Conservation (phyloP, 345 rosid genomes). For the Nephelium lappaceum region DNA sequence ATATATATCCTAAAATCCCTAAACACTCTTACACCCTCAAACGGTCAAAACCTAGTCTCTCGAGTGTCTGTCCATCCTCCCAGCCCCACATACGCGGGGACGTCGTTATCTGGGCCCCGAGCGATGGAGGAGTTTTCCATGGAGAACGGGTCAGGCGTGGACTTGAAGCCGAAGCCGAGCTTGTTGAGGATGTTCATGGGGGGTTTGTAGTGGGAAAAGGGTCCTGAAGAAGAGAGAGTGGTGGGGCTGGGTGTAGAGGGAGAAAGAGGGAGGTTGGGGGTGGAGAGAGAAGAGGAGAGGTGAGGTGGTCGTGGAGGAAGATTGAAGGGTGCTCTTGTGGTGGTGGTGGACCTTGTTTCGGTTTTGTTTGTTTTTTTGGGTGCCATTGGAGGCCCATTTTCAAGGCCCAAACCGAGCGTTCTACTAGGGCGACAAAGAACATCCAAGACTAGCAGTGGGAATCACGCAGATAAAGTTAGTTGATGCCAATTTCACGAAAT, state of each 20-base stretch:
- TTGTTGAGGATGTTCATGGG: constrained; percentile 90
- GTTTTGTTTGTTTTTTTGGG: no score
- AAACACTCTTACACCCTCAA: no score
- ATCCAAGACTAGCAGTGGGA: not conserved
- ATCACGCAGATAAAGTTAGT: not conserved
- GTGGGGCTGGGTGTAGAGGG: constrained; percentile 17
- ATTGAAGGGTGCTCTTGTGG: constrained; percentile 3
- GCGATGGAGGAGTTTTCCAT: constrained; percentile 67
- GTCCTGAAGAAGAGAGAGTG: constrained; percentile 25
- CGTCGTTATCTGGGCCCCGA: constrained; percentile 72
- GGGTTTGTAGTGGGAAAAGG: constrained; percentile 17
- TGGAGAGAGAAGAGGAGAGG: constrained; percentile 20
- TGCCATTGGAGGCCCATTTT: no score
- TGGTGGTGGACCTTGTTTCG: not conserved
- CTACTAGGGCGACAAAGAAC: not conserved
- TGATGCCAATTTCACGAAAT: not conserved
- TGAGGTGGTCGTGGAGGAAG: not conserved
- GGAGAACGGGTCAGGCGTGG: constrained; percentile 44
- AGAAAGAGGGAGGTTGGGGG: constrained; percentile 12
- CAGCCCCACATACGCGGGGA: constrained; percentile 29
- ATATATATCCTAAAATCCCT: no score
- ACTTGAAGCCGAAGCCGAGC: constrained; percentile 66
- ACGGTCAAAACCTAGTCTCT: no score
- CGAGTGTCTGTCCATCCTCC: no score
- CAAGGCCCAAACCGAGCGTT: not conserved